Conservation (phyloP, 495 filamentous ascomycete genomes). For the Hyaloscypha variabilis region DNA sequence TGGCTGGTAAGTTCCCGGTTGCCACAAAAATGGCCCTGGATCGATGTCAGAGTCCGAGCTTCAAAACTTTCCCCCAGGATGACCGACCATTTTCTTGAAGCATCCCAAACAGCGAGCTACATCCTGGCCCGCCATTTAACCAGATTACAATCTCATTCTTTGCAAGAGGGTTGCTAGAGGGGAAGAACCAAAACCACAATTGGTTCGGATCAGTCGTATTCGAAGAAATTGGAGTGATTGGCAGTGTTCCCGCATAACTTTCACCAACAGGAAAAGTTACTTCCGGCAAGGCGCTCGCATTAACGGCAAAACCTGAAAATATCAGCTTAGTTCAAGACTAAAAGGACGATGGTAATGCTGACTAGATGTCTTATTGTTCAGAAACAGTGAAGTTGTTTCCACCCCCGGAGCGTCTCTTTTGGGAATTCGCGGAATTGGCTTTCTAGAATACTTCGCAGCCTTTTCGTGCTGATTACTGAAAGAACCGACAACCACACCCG, state of each 20-base stretch:
- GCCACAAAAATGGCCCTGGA: conserved; percentile 72
- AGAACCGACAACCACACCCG: background rate
- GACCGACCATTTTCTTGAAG: conserved; percentile 64
- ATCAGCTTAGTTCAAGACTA: no score
- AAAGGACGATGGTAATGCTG: no score
- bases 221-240: conserved; percentile 60
- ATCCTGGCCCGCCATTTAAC: conserved; percentile 62
- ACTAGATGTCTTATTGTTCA: conserved; percentile 22
- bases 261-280: conserved; percentile 78
- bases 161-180: conserved; percentile 54
- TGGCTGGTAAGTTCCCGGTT: conserved; percentile 64
- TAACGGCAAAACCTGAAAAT: conserved; percentile 61
- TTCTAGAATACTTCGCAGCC: conserved; percentile 16
- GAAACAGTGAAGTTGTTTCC: conserved; percentile 9
- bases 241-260: conserved; percentile 72
- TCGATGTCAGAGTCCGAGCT: background rate
- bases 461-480: conserved; percentile 16
- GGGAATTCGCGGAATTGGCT: conserved; percentile 1
- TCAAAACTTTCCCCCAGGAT: background rate
- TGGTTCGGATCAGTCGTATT: conserved; percentile 49
- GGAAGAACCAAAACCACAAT: conserved; percentile 81
- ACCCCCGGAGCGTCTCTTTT: conserved; percentile 23
- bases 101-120: conserved; percentile 67
- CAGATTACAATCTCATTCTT: conserved; percentile 67
- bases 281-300: conserved; percentile 68